Percentiles rank a stretch among this genome's conserved stretches.
phyloP scores from a whole-genome alignment of 257 asterid species.

The Salvia hispanica region DNA sequence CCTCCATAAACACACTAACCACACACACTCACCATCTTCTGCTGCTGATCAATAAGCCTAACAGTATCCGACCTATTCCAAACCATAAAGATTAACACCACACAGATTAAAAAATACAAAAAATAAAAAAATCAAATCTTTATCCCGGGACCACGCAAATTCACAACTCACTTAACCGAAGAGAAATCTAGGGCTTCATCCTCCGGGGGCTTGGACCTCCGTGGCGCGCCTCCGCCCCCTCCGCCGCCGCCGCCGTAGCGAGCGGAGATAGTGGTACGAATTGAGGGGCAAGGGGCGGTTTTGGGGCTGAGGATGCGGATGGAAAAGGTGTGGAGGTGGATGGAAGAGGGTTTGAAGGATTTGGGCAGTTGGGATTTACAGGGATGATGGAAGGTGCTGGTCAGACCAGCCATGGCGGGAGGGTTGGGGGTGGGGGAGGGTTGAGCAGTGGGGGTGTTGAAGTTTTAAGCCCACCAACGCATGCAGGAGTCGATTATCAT shows the following conservation, averaged over 20 bases:
- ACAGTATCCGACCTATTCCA: constrained; percentile 78
- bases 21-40: constrained; percentile 73
- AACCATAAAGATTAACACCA: constrained; percentile 26
- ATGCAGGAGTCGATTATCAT: constrained; percentile 42
- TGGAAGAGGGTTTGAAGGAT: constrained; percentile 35
- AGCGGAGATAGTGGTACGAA: constrained; percentile 50
- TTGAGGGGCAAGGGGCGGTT: constrained; percentile 33
- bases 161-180: constrained; percentile 51
- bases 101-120: not conserved
- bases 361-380: constrained; percentile 48
- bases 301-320: constrained; percentile 39
- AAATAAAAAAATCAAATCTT: constrained; percentile 1
- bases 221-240: constrained; percentile 43
- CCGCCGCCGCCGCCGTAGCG: constrained; percentile 65
- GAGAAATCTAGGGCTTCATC: constrained; percentile 79
- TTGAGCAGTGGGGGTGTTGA: not conserved
- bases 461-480: constrained; percentile 31
- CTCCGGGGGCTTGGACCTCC: constrained; percentile 47
- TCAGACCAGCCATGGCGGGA: constrained; percentile 78
- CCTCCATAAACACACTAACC: constrained; percentile 22
- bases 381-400: constrained; percentile 62
- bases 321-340: constrained; percentile 39
- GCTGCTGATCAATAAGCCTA: constrained; percentile 87
- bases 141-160: constrained; percentile 1
- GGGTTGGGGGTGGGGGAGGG: not conserved